Evolutionary conservation across 495 filamentous ascomycete species (phyloP), one percentile per base, ranked within the genome.

Genomic region (Penicillium desertorum): DNA sequence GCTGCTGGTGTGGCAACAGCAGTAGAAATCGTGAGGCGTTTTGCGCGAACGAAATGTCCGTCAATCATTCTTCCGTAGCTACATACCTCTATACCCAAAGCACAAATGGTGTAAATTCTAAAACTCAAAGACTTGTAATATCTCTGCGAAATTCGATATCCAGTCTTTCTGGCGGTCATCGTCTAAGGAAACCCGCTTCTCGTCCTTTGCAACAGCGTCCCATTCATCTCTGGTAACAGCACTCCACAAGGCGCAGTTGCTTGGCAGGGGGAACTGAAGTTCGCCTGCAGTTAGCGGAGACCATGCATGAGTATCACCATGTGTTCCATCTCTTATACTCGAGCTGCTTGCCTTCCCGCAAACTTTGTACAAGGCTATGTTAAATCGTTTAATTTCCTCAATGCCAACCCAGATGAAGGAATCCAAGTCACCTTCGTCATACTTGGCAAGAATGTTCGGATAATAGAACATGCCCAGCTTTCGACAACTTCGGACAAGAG

Each of bases 381-480:
- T 60, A 32, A 72, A 74, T 14, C 65, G 64, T 44, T 72, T 74
- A 14, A 65, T 41, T 46, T 71, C 65, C 50, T 74, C 69, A 51
- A 71, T 59, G 4, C 67, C 16, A 1, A 69, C 51, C 64, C 64
- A 71, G 22, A 60, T 52, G 59, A 64, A 68, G 12, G 51, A 36
- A 5, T 43, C 36, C 4, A 61, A 10, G 17, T 44, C 58, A 5
- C 32, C 14, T 4, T 63, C 64, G 10, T 50, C 19, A 51, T 52
- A 65, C 41, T 37, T 50, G 0, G 59, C 51, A n/a, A 72, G 59
- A 11, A 72, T 69, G 23, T 62, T 69, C 0, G 69, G 61, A 57
- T 66, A 72, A 49, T 50, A 61, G 29, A 71, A 70, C 62, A 74
- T 63, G 27, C 65, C 69, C 17, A 62, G 48, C 23, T n/a, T 67